These are phyloP conservation scores for Brassica juncea DNA, from an alignment of 345 rosid species.

Conservation along the genomic window DNA sequence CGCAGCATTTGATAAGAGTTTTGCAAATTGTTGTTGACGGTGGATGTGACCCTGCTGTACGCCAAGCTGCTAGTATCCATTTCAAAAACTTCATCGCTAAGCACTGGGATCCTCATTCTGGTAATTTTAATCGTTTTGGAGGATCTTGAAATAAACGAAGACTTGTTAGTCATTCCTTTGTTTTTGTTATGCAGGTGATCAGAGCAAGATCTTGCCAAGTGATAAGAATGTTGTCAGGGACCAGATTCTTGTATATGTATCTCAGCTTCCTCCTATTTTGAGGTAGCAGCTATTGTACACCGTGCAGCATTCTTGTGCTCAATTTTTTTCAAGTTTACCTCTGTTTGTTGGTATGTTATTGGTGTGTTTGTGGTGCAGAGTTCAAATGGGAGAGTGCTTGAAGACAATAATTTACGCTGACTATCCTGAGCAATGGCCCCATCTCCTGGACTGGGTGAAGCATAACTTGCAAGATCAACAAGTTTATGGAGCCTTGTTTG, in stretches of 20 bases:
- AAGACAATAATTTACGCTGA: conserved; percentile 93
- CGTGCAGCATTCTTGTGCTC: neutral
- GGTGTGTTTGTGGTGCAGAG: conserved; percentile 52
- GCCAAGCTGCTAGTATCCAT: conserved; percentile 96
- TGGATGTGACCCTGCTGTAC: conserved; percentile 67
- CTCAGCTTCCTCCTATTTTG: conserved; percentile 84
- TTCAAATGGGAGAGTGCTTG: conserved; percentile 96
- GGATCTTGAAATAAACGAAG: neutral
- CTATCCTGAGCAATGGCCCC: conserved; percentile 99
- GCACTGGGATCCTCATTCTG: conserved; percentile 77
- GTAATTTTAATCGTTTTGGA: conserved; percentile 11
- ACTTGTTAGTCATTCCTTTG: neutral
- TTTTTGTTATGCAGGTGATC: conserved; percentile 55
- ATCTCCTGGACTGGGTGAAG: conserved; percentile 86
- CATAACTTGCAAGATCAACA: conserved; percentile 85
- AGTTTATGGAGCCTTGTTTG: conserved; percentile 86
- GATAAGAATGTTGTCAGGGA: conserved; percentile 84
- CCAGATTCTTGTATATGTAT: conserved; percentile 76
- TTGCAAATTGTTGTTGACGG: conserved; percentile 86
- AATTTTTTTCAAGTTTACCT: neutral
- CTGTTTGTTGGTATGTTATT: conserved; percentile 7
- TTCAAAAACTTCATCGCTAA: conserved; percentile 91
- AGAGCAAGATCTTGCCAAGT: conserved; percentile 56
- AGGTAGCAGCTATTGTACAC: conserved; percentile 54
- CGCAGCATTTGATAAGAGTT: conserved; percentile 88